These are phyloP conservation scores for Trichoderma atrobrunneum DNA, from an alignment of 2,329 filamentous ascomycete species.

Conservation along the genomic window DNA sequence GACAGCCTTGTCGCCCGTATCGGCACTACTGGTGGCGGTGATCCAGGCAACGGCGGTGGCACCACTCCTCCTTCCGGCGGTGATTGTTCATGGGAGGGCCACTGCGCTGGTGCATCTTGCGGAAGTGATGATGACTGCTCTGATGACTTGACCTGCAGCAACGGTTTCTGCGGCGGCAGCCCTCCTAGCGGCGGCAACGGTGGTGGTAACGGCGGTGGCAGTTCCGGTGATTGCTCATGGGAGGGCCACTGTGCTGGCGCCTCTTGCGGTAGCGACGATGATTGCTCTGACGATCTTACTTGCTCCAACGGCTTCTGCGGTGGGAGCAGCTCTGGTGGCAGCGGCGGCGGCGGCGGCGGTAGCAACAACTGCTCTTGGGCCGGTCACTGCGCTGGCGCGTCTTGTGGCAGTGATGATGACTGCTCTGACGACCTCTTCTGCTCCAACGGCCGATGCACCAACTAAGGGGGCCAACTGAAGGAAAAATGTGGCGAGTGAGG, in stretches of 20 bases:
- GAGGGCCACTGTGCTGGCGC: slow-evolving; percentile 21
- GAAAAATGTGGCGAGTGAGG: not conserved
- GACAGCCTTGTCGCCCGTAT: slow-evolving; percentile 47
- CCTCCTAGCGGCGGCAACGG: not conserved
- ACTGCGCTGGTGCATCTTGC: slow-evolving; percentile 20
- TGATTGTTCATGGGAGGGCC: slow-evolving; percentile 23
- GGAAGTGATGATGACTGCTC: slow-evolving; percentile 20
- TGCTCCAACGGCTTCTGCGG: slow-evolving; percentile 14
- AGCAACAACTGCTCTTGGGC: not conserved
- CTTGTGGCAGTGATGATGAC: not conserved
- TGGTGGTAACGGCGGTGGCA: not conserved
- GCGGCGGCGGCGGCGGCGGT: not conserved
- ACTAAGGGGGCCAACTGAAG: not conserved
- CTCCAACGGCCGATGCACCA: not conserved
- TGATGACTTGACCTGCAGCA: slow-evolving; percentile 21
- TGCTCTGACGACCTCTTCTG: not conserved
- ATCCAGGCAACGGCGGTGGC: not conserved
- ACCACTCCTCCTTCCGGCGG: too few relatives aligned
- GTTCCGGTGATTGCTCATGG: slow-evolving; percentile 19
- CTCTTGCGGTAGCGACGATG: slow-evolving; percentile 9
- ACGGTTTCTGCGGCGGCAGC: slow-evolving; percentile 22
- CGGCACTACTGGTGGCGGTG: slow-evolving; percentile 14
- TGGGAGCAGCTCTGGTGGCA: not conserved
- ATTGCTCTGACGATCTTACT: slow-evolving; percentile 23
- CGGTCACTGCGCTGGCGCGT: not conserved